These are phyloP conservation scores for Tetrahymena elliotti DNA, from an alignment of 73 alveolate species.

Conservation along the genomic window DNA sequence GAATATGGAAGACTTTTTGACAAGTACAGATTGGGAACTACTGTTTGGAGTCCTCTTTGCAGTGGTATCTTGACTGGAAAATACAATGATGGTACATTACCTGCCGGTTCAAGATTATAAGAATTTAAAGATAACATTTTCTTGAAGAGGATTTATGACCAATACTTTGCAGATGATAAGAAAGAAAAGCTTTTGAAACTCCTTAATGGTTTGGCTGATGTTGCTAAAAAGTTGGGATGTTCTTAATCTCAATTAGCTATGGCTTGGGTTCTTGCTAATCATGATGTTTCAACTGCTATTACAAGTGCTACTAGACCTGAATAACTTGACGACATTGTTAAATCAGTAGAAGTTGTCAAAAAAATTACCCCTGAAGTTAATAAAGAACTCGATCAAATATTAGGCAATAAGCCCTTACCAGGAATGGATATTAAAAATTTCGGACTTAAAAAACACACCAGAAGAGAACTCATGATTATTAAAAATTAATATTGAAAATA, in stretches of 20 bases:
- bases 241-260: constrained; percentile 77
- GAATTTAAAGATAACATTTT: not conserved
- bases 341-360: constrained; percentile 57
- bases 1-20: constrained; percentile 67
- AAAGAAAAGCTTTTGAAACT: not conserved
- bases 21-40: constrained; percentile 64
- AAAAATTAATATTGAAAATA: not conserved
- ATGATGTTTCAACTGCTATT: constrained; percentile 76
- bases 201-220: not conserved
- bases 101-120: constrained; percentile 46
- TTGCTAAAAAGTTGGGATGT: constrained; percentile 55
- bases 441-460: constrained; percentile 31
- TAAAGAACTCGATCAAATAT: constrained; percentile 48
- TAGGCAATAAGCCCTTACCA: constrained; percentile 54
- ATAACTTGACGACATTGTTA: constrained; percentile 72
- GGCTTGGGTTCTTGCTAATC: constrained; percentile 84
- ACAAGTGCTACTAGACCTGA: constrained; percentile 73
- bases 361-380: constrained; percentile 59
- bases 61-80: constrained; percentile 88
- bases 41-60: constrained; percentile 84
- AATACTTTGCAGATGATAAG: constrained; percentile 5
- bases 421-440: constrained; percentile 29
- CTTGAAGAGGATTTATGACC: not conserved
- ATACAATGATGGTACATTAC: constrained; percentile 76
- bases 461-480: constrained; percentile 39